phyloP scores from a whole-genome alignment of 2,329 filamentous ascomycete species.

The Apiospora koreana region DNA sequence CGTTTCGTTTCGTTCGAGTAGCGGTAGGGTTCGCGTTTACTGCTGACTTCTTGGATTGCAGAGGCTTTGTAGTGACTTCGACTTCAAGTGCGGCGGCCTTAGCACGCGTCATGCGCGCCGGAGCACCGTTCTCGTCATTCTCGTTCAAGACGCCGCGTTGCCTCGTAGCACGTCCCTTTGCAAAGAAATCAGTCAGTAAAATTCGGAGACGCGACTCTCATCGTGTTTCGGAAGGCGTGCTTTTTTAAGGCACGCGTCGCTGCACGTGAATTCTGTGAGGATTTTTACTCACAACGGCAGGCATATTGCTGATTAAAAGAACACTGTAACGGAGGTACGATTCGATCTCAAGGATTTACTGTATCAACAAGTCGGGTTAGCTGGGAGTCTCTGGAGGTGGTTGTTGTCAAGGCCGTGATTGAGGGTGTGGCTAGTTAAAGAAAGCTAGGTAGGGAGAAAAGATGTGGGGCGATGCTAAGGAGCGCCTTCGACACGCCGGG shows the following conservation, averaged over 20 bases:
- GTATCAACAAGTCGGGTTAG: not conserved
- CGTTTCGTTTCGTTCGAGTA: constrained; percentile 70
- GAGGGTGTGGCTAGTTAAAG: not conserved
- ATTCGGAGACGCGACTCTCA: not conserved
- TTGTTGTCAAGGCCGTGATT: not conserved
- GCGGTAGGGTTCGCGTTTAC: constrained; percentile 50
- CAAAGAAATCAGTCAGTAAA: constrained; percentile 10
- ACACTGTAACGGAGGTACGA: constrained; percentile 13
- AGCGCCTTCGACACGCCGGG: not conserved
- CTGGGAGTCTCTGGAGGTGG: not conserved
- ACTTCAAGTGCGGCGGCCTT: constrained; percentile 76
- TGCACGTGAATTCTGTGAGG: not conserved
- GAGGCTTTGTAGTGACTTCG: constrained; percentile 61
- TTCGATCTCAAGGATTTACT: constrained; percentile 9
- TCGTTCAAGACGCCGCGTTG: constrained; percentile 70
- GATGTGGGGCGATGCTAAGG: not conserved
- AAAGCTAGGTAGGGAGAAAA: not conserved
- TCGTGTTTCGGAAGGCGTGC: not conserved
- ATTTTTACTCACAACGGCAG: constrained; percentile 15
- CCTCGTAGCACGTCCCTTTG: constrained; percentile 9
- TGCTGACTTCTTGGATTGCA: constrained; percentile 71
- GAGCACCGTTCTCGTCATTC: constrained; percentile 85
- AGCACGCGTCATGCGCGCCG: constrained; percentile 87
- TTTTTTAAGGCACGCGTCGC: not conserved
- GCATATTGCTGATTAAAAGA: constrained; percentile 18